Evolutionary conservation across 2,329 filamentous ascomycete species (phyloP), one percentile per base, ranked within the genome.

Genomic region (Monosporascus sp.): DNA sequence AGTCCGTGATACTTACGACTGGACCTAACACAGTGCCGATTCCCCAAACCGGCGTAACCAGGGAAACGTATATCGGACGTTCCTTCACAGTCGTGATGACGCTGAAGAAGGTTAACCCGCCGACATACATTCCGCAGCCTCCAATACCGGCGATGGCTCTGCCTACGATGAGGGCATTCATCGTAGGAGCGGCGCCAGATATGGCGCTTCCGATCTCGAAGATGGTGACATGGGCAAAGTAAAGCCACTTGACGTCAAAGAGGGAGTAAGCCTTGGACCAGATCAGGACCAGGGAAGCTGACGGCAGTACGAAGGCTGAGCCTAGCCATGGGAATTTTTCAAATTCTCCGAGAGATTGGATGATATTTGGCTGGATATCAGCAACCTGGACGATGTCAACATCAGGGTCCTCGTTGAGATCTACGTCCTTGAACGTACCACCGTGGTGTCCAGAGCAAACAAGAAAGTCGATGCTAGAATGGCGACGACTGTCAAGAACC

Each of bases 181-280:
- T 61, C 20, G 31, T 51, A n/a, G 58, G 57, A 11, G 61, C 63
- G 0, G 52, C 57, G 7, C 53, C 61, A 53, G 60, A 64, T 16
- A 64, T 47, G 2, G 55, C 58, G 2, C 55, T 59, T 11, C 53
- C 53, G 38, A 51, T 37, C 40, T 41, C 27, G 24, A 58, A 58
- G 1, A 58, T 7, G 4, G 41, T 11, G 43, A 44, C 43, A 20
- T 27, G 46, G 22, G 20, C 31, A 22, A 58, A 52, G 52, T 47
- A 58, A 8, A 58, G 50, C 41, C 31, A 38, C 26, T 58, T 58
- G 37, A 38, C 26, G 9, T 53, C 44, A 51, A 55, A 55, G 17
- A 44, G 45, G 22, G 50, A 48, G 48, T 58, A 58, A 3, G 50
- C 22, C 20, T 56, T 50, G 48, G 48, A 43, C 47, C 31, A 47